Evolutionary conservation across 2,329 filamentous ascomycete genomes (phyloP).

Genomic region (Colletotrichum camelliae): DNA sequence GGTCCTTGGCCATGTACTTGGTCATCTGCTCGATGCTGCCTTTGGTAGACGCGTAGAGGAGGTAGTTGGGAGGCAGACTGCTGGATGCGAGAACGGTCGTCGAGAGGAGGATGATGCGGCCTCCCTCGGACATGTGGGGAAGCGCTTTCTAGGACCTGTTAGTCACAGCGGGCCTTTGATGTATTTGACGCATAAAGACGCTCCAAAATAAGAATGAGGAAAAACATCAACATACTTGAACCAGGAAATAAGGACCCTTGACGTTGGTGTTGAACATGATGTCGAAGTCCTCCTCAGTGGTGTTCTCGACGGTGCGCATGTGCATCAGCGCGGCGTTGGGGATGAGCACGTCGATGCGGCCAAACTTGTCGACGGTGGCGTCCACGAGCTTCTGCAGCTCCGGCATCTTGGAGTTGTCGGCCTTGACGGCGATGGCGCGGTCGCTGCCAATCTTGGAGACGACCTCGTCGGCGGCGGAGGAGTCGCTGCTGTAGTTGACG

Average conservation of each 20-base stretch:
- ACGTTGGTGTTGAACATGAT: slow-evolving; percentile 56
- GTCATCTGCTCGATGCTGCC: slow-evolving; percentile 66
- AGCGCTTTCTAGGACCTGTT: slow-evolving; percentile 48
- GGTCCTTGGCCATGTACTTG: slow-evolving; percentile 59
- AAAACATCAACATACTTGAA: slow-evolving; percentile 33
- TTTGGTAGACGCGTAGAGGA: slow-evolving; percentile 61
- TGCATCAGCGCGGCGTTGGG: slow-evolving; percentile 59
- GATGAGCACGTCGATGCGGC: slow-evolving; percentile 64
- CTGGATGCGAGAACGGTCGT: slow-evolving; percentile 42
- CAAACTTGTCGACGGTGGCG: slow-evolving; percentile 52
- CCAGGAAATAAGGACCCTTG: slow-evolving; percentile 62
- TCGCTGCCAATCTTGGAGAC: slow-evolving; percentile 52
- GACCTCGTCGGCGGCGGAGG: slow-evolving; percentile 50
- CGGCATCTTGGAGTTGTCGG: slow-evolving; percentile 52
- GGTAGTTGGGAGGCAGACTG: slow-evolving; percentile 47
- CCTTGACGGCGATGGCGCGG: slow-evolving; percentile 59
- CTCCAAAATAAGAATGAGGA: background rate
- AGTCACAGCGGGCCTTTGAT: background rate
- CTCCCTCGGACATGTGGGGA: slow-evolving; percentile 54
- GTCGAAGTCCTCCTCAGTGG: slow-evolving; percentile 58
- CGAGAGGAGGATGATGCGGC: slow-evolving; percentile 58
- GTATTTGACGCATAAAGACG: background rate
- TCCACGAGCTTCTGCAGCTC: slow-evolving; percentile 56
- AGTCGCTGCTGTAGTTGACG: slow-evolving; percentile 59
- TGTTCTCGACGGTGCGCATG: slow-evolving; percentile 52